Conservation (phyloP, 192 early-diverging fungal species). For the Umbelopsis sp. region DNA sequence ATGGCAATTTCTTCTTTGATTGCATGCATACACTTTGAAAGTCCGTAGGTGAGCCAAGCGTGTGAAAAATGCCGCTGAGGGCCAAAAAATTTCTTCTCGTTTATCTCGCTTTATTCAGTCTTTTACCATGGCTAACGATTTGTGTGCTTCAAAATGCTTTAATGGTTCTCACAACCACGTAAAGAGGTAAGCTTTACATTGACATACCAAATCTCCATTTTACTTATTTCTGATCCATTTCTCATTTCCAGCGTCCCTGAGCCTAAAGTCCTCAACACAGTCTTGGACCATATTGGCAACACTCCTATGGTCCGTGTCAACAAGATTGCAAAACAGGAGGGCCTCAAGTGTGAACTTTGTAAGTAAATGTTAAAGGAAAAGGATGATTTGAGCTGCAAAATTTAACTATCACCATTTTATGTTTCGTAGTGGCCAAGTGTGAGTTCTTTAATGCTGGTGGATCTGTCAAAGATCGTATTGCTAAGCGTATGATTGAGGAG, state of each 20-base stretch:
- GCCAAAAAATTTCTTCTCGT: background rate
- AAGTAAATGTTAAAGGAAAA: slow-evolving; percentile 26
- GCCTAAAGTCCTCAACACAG: slow-evolving; percentile 80
- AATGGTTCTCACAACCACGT: background rate
- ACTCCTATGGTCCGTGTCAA: slow-evolving; percentile 94
- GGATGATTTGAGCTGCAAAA: background rate
- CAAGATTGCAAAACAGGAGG: slow-evolving; percentile 82
- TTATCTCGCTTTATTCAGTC: background rate
- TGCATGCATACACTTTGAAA: background rate
- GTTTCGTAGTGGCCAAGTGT: slow-evolving; percentile 81
- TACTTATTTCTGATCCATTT: background rate
- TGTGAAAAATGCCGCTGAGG: background rate
- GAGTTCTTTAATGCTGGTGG: slow-evolving; percentile 99
- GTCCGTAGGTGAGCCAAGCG: background rate
- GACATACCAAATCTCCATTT: background rate
- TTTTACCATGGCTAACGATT: background rate
- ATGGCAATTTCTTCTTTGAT: background rate
- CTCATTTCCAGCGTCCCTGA: slow-evolving; percentile 50
- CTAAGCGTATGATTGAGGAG: slow-evolving; percentile 93
- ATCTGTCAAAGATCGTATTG: slow-evolving; percentile 98
- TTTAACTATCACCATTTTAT: background rate
- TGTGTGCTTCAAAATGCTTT: background rate
- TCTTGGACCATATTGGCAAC: slow-evolving; percentile 96
- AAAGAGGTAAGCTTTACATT: background rate
- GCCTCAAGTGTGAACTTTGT: slow-evolving; percentile 93